Conservation (phyloP, 2,329 filamentous ascomycete species). For the Lecanosticta acicola region DNA sequence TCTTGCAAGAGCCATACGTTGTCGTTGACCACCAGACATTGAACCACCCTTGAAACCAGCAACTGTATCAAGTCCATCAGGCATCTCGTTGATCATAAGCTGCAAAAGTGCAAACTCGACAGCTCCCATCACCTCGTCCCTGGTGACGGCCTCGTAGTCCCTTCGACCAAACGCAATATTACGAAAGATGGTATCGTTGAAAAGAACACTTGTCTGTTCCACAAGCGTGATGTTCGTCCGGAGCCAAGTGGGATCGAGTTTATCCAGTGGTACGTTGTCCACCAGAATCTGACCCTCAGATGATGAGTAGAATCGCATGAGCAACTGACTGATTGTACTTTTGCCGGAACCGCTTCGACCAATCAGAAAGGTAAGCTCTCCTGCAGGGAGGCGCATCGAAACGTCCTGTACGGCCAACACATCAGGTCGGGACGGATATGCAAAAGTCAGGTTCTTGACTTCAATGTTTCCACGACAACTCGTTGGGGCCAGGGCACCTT, state of each 20-base stretch:
- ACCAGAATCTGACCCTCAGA: slow-evolving; percentile 60
- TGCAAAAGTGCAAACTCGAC: slow-evolving; percentile 65
- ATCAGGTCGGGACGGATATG: slow-evolving; percentile 67
- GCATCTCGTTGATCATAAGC: slow-evolving; percentile 60
- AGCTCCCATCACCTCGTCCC: slow-evolving; percentile 55
- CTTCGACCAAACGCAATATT: slow-evolving; percentile 71
- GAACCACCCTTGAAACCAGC: slow-evolving; percentile 64
- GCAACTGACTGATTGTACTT: slow-evolving; percentile 75
- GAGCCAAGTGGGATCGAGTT: slow-evolving; percentile 65
- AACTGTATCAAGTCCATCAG: slow-evolving; percentile 64
- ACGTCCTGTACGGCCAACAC: slow-evolving; percentile 55
- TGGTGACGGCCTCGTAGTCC: slow-evolving; percentile 45
- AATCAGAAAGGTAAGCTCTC: slow-evolving; percentile 72
- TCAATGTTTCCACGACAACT: slow-evolving; percentile 62
- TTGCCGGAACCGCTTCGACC: slow-evolving; percentile 88
- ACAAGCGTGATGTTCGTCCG: slow-evolving; percentile 72
- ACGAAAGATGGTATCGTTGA: slow-evolving; percentile 69
- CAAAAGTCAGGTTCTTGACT: slow-evolving; percentile 54
- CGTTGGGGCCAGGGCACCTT: slow-evolving; percentile 23
- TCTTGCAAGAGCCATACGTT: slow-evolving; percentile 73
- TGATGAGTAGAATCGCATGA: slow-evolving; percentile 71
- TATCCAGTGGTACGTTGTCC: slow-evolving; percentile 58
- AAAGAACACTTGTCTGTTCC: slow-evolving; percentile 75
- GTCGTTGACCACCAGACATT: slow-evolving; percentile 79
- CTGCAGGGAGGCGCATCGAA: slow-evolving; percentile 64